Evolutionary conservation across 129 eudicot genomes (phyloP), one percentile per base, ranked within the genome.

Genomic region (Erigeron canadensis): DNA sequence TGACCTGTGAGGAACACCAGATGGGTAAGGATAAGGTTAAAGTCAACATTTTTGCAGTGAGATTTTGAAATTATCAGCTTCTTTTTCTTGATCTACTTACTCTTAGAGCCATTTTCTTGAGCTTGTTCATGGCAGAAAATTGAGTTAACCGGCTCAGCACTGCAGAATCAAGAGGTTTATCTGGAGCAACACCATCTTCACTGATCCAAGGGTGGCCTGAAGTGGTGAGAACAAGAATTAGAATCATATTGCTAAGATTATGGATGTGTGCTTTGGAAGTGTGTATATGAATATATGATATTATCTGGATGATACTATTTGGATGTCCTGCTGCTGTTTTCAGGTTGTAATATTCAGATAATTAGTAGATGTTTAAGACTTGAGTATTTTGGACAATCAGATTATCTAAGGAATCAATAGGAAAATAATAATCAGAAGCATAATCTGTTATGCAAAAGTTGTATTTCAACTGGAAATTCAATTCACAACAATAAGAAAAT

Each of bases 31-130:
- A 5, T 53, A 70, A 43, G 77, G 62, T 8, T 53, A 70, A 22
- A 77, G 76, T 34, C 70, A 58, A 61, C 59, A 28, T 77, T 70
- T 28, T 63, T 53, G 38, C 2, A 23, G 5, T 70, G 47, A 64
- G 28, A 10, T 41, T 50, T 7, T 46, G 6, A 45, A 48, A 18
- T 37, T 65, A n/a, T n/a, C 38, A 0, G 47, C 4, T 7, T 43
- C 23, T 55, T 41, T 41, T 75, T 42, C 55, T 77, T 40, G 17
- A 28, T 51, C 5, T 10, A 63, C 80, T 74, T 86, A 91, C 98
- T 81, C 96, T 86, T 16, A 89, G 84, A 69, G 96, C 96, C 91
- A 92, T 92, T 86, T 86, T 91, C 91, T 89, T 89, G 63, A 92
- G 83, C 73, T 88, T 91, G 67, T 88, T 80, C 96, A 86, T 91